phyloP scores from a whole-genome alignment of 1,284 basidiomycete species.

The Ceratorhiza oryzae-sativae region DNA sequence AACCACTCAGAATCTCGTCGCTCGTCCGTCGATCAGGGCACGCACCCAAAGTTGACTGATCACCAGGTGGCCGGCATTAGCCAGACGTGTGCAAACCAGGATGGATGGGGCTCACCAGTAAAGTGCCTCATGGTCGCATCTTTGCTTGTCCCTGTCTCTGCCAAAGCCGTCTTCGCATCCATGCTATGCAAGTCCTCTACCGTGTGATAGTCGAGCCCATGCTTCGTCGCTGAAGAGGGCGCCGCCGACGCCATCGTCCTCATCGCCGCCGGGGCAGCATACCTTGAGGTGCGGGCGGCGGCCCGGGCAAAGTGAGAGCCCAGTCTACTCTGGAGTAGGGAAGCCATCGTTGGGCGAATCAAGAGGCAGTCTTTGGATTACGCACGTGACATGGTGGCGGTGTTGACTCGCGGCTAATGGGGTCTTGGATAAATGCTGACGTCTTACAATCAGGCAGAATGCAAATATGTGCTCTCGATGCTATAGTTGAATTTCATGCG shows the following conservation, averaged over 20 bases:
- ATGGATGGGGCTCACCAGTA: conserved; percentile 65
- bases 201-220: conserved; percentile 57
- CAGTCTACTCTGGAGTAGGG: conserved; percentile 25
- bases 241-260: conserved; percentile 25
- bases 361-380: conserved; percentile 17
- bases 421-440: too few species aligned
- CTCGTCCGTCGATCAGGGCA: conserved; percentile 36
- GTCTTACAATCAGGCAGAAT: too few species aligned
- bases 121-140: conserved; percentile 92
- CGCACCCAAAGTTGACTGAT: conserved; percentile 87
- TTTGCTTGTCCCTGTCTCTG: conserved; percentile 72
- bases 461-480: too few species aligned
- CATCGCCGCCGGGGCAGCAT: background rate
- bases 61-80: background rate
- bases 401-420: too few species aligned
- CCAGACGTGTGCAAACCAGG: conserved; percentile 6
- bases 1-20: background rate
- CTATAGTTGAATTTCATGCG: too few species aligned
- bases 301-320: conserved; percentile 32
- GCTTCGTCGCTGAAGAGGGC: conserved; percentile 26
- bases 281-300: conserved; percentile 5
- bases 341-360: conserved; percentile 38
- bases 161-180: conserved; percentile 77
- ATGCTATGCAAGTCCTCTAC: conserved; percentile 83
- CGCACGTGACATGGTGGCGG: conserved; percentile 29